Evolutionary conservation across 2,329 filamentous ascomycete species (phyloP).

Genomic region (Calonectria hongkongensis): DNA sequence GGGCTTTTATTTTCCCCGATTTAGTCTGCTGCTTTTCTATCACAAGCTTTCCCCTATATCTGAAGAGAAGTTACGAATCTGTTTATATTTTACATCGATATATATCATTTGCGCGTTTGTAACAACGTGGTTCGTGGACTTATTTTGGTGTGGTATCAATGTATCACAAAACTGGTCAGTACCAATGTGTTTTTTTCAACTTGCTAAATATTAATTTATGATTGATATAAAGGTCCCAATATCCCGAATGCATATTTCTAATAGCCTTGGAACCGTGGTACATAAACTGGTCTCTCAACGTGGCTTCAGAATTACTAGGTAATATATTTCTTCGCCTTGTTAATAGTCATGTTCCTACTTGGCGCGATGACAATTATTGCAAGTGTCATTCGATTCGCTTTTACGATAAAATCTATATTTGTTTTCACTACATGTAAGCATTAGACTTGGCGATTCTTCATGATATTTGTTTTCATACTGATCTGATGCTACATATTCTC

Average conservation of each 20-base stretch:
- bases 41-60: constrained; percentile 18
- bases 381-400: background rate
- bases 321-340: background rate
- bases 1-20: constrained; percentile 16
- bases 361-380: background rate
- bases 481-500: background rate
- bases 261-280: background rate
- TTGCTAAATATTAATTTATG: background rate
- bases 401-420: background rate
- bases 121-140: background rate
- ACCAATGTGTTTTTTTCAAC: background rate
- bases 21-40: constrained; percentile 9
- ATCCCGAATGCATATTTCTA: background rate
- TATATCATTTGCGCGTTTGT: constrained; percentile 12
- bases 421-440: constrained; percentile 6
- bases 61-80: background rate
- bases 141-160: constrained; percentile 21
- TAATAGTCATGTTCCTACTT: background rate
- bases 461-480: background rate
- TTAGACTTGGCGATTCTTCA: no score
- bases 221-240: background rate
- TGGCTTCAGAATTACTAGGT: constrained; percentile 9
- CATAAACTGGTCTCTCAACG: constrained; percentile 12
- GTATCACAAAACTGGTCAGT: constrained; percentile 4
- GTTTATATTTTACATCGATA: background rate